phyloP scores from a whole-genome alignment of 2,329 filamentous ascomycete genomes.

The Exophiala sp. region DNA sequence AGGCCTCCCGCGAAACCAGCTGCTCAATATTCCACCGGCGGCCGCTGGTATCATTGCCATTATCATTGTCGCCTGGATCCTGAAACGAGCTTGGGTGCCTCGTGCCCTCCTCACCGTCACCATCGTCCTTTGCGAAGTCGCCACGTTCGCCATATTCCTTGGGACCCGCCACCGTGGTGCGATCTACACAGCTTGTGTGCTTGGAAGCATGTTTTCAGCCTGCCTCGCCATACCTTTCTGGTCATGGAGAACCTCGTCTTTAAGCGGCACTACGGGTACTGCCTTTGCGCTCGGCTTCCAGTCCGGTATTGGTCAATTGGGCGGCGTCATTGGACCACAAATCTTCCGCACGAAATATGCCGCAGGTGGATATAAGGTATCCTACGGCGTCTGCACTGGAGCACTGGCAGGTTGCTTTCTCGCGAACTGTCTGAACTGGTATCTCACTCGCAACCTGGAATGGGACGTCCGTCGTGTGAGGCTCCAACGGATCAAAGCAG shows the following conservation, averaged over 20 bases:
- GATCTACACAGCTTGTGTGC: not conserved
- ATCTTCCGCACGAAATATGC: not conserved
- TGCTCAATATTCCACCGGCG: conserved; percentile 3
- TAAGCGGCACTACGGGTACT: not conserved
- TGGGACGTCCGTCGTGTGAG: not conserved
- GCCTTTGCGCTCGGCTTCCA: conserved; percentile 1
- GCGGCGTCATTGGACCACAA: not conserved
- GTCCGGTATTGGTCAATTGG: not conserved
- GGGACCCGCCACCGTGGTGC: not conserved
- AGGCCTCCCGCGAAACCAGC: not conserved
- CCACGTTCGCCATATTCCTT: not conserved
- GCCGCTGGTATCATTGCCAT: not conserved
- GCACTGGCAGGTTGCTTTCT: too few relatives aligned
- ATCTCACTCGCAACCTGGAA: too few relatives aligned
- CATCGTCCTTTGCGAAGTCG: not conserved
- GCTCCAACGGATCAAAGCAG: not conserved
- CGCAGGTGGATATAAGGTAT: too few relatives aligned
- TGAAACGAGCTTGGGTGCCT: not conserved
- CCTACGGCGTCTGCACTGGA: too few relatives aligned
- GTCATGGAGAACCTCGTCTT: not conserved
- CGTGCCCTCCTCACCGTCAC: not conserved
- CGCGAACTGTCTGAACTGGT: too few relatives aligned
- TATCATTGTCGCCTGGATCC: not conserved
- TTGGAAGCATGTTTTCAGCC: not conserved
- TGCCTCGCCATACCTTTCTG: not conserved